Evolutionary conservation across 352 stramenopile genomes (phyloP).

Genomic region (Phytophthora ramorum): DNA sequence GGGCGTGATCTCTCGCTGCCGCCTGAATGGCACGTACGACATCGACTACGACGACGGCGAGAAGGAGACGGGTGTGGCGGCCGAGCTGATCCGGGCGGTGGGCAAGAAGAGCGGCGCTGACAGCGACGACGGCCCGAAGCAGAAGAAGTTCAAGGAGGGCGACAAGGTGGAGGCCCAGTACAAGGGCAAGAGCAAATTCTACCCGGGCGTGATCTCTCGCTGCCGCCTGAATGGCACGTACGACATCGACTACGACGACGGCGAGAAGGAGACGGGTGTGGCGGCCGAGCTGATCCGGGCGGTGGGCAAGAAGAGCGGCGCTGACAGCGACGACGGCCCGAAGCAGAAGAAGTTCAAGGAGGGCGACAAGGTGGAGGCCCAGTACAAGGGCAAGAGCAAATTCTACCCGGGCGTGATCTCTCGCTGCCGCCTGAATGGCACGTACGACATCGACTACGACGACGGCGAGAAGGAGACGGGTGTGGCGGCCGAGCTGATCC

Average conservation of each 20-base stretch:
- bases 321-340: constrained; percentile 20
- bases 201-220: constrained; percentile 20
- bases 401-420: constrained; percentile 25
- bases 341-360: constrained; percentile 25
- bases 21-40: constrained; percentile 23
- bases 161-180: constrained; percentile 26
- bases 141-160: constrained; percentile 24
- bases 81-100: constrained; percentile 16
- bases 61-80: constrained; percentile 25
- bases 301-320: constrained; percentile 12
- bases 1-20: constrained; percentile 21
- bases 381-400: constrained; percentile 27
- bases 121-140: constrained; percentile 19
- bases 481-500: constrained; percentile 23
- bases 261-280: constrained; percentile 26
- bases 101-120: constrained; percentile 14
- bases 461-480: constrained; percentile 24
- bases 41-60: constrained; percentile 24
- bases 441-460: constrained; percentile 26
- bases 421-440: constrained; percentile 20
- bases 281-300: constrained; percentile 20
- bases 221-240: constrained; percentile 24
- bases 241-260: constrained; percentile 25
- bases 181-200: constrained; percentile 26
- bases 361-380: constrained; percentile 22